Evolutionary conservation across 2,329 filamentous ascomycete species (phyloP).

Genomic region (Penicillium sp.): DNA sequence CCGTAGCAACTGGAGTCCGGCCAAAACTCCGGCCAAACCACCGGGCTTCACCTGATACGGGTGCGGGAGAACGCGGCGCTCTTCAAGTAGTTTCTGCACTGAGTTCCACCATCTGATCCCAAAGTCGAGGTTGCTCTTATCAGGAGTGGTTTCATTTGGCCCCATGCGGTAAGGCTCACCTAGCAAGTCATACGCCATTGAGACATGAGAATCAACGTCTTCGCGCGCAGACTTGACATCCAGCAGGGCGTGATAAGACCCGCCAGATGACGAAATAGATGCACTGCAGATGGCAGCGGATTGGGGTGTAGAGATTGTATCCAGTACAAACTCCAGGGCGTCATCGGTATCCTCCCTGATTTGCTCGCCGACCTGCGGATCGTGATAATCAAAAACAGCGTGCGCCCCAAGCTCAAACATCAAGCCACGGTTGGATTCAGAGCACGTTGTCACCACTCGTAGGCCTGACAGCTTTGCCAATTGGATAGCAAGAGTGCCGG

Average conservation of each 20-base stretch:
- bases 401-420: slow-evolving; percentile 31
- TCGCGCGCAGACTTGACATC: slow-evolving; percentile 14
- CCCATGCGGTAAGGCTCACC: slow-evolving; percentile 22
- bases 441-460: slow-evolving; percentile 25
- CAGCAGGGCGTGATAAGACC: slow-evolving; percentile 20
- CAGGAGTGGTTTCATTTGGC: slow-evolving; percentile 1
- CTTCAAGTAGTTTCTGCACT: slow-evolving; percentile 14
- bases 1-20: slow-evolving; percentile 19
- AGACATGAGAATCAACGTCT: slow-evolving; percentile 20
- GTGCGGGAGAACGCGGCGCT: slow-evolving; percentile 18
- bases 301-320: slow-evolving; percentile 21
- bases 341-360: slow-evolving; percentile 28
- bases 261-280: slow-evolving; percentile 18
- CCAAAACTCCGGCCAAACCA: slow-evolving; percentile 16
- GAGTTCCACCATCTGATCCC: slow-evolving; percentile 11
- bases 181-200: slow-evolving; percentile 21
- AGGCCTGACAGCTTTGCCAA: slow-evolving; percentile 35
- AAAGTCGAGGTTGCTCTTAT: slow-evolving; percentile 14
- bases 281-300: slow-evolving; percentile 20
- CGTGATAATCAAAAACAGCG: slow-evolving; percentile 35
- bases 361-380: slow-evolving; percentile 21
- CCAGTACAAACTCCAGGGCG: slow-evolving; percentile 18
- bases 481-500: slow-evolving; percentile 40
- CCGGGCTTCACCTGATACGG: slow-evolving; percentile 14
- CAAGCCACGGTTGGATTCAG: slow-evolving; percentile 17